Percentiles rank a stretch among this genome's conserved stretches.
Evolutionary conservation across 805 yeast genomes (phyloP).

Genomic region (Cyberlindnera mrakii): DNA sequence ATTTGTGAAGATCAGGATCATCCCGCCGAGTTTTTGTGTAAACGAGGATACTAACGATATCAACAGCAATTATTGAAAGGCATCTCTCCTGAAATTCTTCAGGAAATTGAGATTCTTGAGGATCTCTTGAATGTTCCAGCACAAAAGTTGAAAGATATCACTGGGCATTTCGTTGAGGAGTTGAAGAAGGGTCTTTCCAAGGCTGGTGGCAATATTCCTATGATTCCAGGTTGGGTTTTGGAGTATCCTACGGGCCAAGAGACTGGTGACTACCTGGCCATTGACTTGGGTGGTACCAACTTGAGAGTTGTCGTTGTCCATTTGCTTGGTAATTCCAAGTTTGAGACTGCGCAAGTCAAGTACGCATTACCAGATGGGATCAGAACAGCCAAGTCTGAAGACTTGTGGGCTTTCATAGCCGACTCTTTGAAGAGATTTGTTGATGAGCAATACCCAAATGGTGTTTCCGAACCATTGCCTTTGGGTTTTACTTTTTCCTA

Average conservation of each 20-base stretch:
- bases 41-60: constrained; percentile 1
- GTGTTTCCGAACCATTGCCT: constrained; percentile 55
- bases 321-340: constrained; percentile 75
- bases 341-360: constrained; percentile 83
- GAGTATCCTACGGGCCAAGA: constrained; percentile 91
- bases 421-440: constrained; percentile 68
- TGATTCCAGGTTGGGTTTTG: constrained; percentile 97
- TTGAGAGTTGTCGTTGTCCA: constrained; percentile 86
- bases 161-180: constrained; percentile 72
- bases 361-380: constrained; percentile 70
- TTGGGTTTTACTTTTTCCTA: constrained; percentile 94
- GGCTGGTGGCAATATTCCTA: constrained; percentile 83
- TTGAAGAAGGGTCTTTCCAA: constrained; percentile 74
- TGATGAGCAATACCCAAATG: constrained; percentile 61
- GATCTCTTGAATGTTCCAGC: constrained; percentile 54
- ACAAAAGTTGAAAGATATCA: constrained; percentile 56
- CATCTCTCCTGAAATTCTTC: constrained; percentile 56
- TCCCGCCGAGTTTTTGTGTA: not conserved
- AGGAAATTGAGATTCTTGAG: constrained; percentile 54
- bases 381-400: constrained; percentile 74
- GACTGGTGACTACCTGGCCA: constrained; percentile 83
- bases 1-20: not conserved
- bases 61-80: constrained; percentile 28
- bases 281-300: constrained; percentile 97
- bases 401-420: constrained; percentile 84